Evolutionary conservation across 2,329 filamentous ascomycete genomes (phyloP), one percentile per base, ranked within the genome.

Genomic region (Huntiella decipiens): DNA sequence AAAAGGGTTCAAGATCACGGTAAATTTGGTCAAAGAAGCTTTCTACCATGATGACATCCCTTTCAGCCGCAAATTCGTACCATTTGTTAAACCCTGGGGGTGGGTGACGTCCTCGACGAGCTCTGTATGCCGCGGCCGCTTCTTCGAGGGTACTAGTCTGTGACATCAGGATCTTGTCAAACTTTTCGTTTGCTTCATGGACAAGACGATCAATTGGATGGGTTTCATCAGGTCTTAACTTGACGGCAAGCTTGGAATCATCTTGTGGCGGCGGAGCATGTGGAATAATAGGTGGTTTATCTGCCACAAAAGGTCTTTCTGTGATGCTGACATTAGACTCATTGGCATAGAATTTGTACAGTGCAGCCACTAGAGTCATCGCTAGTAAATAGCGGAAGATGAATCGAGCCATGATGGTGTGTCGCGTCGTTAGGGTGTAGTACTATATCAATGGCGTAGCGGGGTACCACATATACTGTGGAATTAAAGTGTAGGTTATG

Each of bases 1-100:
- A 74, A 53, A 73, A 73, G 1, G 71, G 70, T 39, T 68, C 61
- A 45, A 78, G 54, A 54, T 79, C 74, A 51, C 74, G 68, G 60
- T 76, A 74, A 48, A 79, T 73, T 49, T 74, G 72, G 54, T 77
- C 71, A 58, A 76, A 79, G 53, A 73, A 79, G 45, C 74, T 69
- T 53, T 79, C 74, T 35, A 79, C 63, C 7, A 77, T 62, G 46
- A 77, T 58, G n/a, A 71, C 67, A 33, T 72, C 60, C 38, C 62
- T 62, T 19, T 68, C 61, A 15, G 59, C 53, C 5, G 74, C 74
- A 47, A 71, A 73, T 31, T 62, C 58, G 52, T 72, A 67, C 74
- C 75, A 79, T 40, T 65, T 60, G 50, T 74, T 66, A 54, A 79
- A 79, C n/a, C 71, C 71, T 0, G 74, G 75, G 3, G 75, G 75